A percentile compares a stretch with the other conserved stretches of the same genome.
Conservation (phyloP, 768 basidiomycete genomes). For the Phaeotremella skinneri region DNA sequence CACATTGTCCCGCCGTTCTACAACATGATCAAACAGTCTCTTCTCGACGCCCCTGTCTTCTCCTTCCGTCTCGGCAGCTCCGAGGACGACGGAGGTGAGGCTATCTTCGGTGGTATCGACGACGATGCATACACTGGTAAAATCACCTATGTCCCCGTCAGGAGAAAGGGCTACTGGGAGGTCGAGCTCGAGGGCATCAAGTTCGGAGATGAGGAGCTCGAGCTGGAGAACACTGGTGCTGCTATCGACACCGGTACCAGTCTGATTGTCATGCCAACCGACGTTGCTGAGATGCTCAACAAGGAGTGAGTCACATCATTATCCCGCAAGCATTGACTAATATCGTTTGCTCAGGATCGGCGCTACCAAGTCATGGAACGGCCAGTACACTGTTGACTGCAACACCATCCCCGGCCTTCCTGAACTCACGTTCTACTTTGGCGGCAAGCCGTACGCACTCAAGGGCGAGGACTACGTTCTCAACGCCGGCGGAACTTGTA, state of each 20-base stretch:
- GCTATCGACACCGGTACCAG: slow-evolving; percentile 70
- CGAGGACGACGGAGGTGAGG: slow-evolving; percentile 85
- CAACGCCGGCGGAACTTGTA: slow-evolving; percentile 85
- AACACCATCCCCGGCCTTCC: slow-evolving; percentile 78
- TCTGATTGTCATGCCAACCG: slow-evolving; percentile 85
- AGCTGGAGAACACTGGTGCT: slow-evolving; percentile 83
- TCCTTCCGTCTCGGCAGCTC: slow-evolving; percentile 88
- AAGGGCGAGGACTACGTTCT: slow-evolving; percentile 83
- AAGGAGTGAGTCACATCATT: slow-evolving; percentile 48
- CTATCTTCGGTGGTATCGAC: slow-evolving; percentile 88
- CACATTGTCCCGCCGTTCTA: slow-evolving; percentile 91
- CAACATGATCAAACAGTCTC: slow-evolving; percentile 75
- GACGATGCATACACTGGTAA: slow-evolving; percentile 69
- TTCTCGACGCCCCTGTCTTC: slow-evolving; percentile 83
- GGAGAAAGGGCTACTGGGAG: slow-evolving; percentile 97
- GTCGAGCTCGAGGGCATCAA: slow-evolving; percentile 83
- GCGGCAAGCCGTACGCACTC: slow-evolving; percentile 73
- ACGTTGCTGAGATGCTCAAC: slow-evolving; percentile 97
- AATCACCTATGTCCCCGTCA: slow-evolving; percentile 81
- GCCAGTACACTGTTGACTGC: slow-evolving; percentile 90
- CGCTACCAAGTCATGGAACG: slow-evolving; percentile 91
- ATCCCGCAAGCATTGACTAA: slow-evolving; percentile 1
- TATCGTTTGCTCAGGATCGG: slow-evolving; percentile 61
- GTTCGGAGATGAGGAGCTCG: slow-evolving; percentile 82
- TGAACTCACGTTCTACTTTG: slow-evolving; percentile 77